Evolutionary conservation across 768 basidiomycete species (phyloP).

Genomic region (Amanita muscaria): DNA sequence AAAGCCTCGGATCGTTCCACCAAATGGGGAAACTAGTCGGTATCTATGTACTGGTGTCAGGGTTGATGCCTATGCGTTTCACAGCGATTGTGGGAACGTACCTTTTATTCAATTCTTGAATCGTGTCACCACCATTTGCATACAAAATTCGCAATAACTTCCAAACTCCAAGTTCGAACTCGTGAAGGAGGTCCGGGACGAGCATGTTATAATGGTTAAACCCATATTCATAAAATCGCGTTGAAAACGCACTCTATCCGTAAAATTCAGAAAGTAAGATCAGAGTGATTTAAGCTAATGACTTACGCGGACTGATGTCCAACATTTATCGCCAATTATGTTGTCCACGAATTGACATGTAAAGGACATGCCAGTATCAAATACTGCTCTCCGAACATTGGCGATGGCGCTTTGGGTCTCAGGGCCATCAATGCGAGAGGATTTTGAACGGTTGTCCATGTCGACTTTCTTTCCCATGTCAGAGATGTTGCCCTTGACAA

Average conservation of each 20-base stretch:
- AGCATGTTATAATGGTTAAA: constrained; percentile 24
- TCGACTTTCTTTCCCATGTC: constrained; percentile 21
- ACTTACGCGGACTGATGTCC: constrained; percentile 18
- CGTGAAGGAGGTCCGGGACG: constrained; percentile 14
- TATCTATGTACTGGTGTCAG: constrained; percentile 28
- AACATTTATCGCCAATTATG: background rate
- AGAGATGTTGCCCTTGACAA: constrained; percentile 18
- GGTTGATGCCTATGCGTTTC: background rate
- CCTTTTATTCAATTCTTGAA: constrained; percentile 18
- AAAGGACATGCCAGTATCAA: background rate
- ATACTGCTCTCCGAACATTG: background rate
- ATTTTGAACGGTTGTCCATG: background rate
- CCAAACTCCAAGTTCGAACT: constrained; percentile 14
- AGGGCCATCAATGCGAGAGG: constrained; percentile 4
- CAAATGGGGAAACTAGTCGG: constrained; percentile 21
- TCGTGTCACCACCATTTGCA: constrained; percentile 11
- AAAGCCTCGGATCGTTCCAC: constrained; percentile 28
- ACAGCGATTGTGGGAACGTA: background rate
- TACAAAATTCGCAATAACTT: constrained; percentile 27
- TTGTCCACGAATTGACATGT: background rate
- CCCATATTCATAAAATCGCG: constrained; percentile 7
- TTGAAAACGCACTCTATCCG: constrained; percentile 23
- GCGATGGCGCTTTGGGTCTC: background rate
- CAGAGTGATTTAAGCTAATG: constrained; percentile 16
- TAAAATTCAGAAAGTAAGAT: constrained; percentile 14